A percentile compares a stretch with the other conserved stretches of the same genome.
phyloP scores from a whole-genome alignment of 2,329 filamentous ascomycete genomes.

The Ophiosphaerella korrae region DNA sequence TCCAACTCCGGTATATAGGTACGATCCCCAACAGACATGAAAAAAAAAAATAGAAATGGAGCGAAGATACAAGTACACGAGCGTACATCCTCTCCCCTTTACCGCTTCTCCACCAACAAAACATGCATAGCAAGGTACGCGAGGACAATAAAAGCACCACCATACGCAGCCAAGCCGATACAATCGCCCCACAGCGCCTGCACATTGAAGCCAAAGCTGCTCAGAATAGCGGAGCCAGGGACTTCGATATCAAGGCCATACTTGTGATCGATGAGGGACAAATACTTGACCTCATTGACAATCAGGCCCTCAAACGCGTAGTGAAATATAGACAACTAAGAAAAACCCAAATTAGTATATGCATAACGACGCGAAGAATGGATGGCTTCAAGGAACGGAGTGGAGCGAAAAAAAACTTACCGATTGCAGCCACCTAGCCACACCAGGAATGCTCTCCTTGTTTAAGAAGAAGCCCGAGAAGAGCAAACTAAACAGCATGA shows the following conservation, averaged over 20 bases:
- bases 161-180: slow-evolving; percentile 80
- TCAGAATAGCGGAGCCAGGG: slow-evolving; percentile 90
- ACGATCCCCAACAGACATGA: background rate
- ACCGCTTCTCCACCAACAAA: slow-evolving; percentile 86
- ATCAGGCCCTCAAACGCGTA: slow-evolving; percentile 96
- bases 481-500: slow-evolving; percentile 96
- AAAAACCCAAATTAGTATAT: slow-evolving; percentile 11
- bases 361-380: too few relatives aligned
- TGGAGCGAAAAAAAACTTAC: slow-evolving; percentile 52
- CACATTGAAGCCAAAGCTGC: slow-evolving; percentile 92
- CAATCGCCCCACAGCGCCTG: slow-evolving; percentile 85
- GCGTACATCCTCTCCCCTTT: slow-evolving; percentile 19
- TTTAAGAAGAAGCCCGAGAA: slow-evolving; percentile 95
- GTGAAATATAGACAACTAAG: slow-evolving; percentile 89
- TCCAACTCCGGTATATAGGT: background rate
- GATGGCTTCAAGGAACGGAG: too few relatives aligned
- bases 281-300: slow-evolving; percentile 91
- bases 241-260: slow-evolving; percentile 97
- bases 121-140: slow-evolving; percentile 94
- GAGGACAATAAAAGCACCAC: slow-evolving; percentile 79
- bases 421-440: slow-evolving; percentile 86
- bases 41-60: background rate
- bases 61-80: slow-evolving; percentile 1
- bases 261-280: slow-evolving; percentile 90
- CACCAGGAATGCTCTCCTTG: slow-evolving; percentile 85